Evolutionary conservation across 805 yeast species (phyloP).

Genomic region (Candida insectorum): DNA sequence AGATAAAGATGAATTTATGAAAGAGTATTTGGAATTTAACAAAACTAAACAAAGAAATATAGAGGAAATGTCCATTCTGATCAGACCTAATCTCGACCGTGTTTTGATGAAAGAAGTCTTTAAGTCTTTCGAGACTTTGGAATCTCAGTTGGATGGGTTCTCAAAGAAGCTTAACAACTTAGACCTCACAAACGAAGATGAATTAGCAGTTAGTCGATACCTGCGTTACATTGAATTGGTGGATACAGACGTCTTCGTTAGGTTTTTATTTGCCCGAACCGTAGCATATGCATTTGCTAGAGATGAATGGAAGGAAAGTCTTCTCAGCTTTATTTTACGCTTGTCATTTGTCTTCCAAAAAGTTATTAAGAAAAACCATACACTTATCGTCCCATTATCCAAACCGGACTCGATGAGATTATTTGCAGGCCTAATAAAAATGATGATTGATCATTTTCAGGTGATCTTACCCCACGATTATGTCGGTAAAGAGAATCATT

Average conservation of each 20-base stretch:
- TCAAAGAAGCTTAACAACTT: background rate
- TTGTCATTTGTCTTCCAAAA: background rate
- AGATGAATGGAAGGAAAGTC: background rate
- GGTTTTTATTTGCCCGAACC: slow-evolving; percentile 2
- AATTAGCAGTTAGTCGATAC: slow-evolving; percentile 4
- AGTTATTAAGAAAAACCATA: background rate
- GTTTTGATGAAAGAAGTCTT: background rate
- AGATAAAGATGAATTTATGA: slow-evolving; percentile 19
- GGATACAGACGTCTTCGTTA: slow-evolving; percentile 1
- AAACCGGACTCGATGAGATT: slow-evolving; percentile 7
- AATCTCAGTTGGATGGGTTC: slow-evolving; percentile 2
- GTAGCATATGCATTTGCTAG: background rate
- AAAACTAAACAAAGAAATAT: slow-evolving; percentile 23
- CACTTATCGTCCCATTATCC: slow-evolving; percentile 3
- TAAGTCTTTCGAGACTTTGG: background rate
- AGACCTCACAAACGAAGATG: slow-evolving; percentile 1
- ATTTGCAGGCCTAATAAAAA: slow-evolving; percentile 4
- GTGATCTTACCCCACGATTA: slow-evolving; percentile 1
- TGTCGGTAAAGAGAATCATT: slow-evolving; percentile 5
- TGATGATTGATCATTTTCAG: slow-evolving; percentile 9
- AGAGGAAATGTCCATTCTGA: slow-evolving; percentile 19
- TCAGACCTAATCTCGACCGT: slow-evolving; percentile 3
- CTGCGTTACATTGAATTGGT: slow-evolving; percentile 5
- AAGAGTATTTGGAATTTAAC: slow-evolving; percentile 21
- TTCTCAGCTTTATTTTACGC: background rate